Evolutionary conservation across 2,329 filamentous ascomycete species (phyloP).

Genomic region (Sporothrix pallida): DNA sequence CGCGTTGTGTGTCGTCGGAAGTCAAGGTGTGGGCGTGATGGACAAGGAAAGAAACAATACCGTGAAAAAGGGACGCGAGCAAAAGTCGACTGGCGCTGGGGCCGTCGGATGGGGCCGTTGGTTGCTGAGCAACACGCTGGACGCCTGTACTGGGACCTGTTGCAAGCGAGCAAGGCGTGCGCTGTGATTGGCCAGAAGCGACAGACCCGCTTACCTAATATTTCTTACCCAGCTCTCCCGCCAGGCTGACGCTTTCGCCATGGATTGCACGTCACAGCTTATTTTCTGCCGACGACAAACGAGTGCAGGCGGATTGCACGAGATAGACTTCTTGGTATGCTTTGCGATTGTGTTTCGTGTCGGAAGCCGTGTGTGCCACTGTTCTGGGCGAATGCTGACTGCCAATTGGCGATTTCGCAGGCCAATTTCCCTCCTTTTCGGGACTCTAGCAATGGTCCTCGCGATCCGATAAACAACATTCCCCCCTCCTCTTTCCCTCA

Average conservation of each 20-base stretch:
- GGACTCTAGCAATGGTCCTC: conserved; percentile 1
- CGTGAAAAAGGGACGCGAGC: conserved; percentile 8
- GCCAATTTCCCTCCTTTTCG: background rate
- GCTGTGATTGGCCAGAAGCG: conserved; percentile 33
- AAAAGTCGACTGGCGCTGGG: conserved; percentile 8
- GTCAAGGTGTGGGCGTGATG: conserved; percentile 26
- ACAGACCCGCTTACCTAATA: conserved; percentile 26
- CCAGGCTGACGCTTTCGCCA: conserved; percentile 30
- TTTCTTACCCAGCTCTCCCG: background rate
- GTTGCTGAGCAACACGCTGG: conserved; percentile 35
- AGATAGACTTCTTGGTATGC: background rate
- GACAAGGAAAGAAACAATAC: conserved; percentile 20
- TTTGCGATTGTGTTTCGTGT: background rate
- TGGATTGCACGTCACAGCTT: conserved; percentile 4
- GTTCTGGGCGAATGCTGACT: conserved; percentile 1
- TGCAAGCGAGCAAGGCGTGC: background rate
- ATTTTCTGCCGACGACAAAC: conserved; percentile 8
- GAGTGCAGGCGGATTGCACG: background rate
- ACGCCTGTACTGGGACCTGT: conserved; percentile 14
- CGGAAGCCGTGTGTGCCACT: background rate
- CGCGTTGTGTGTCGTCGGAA: conserved; percentile 15
- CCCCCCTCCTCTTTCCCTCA: background rate
- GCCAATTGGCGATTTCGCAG: background rate
- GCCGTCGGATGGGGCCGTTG: conserved; percentile 20
- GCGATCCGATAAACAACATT: conserved; percentile 12